Base-by-base conservation (phyloP, 1,284 basidiomycete genomes). In the Leccinum subrobustum region DNA sequence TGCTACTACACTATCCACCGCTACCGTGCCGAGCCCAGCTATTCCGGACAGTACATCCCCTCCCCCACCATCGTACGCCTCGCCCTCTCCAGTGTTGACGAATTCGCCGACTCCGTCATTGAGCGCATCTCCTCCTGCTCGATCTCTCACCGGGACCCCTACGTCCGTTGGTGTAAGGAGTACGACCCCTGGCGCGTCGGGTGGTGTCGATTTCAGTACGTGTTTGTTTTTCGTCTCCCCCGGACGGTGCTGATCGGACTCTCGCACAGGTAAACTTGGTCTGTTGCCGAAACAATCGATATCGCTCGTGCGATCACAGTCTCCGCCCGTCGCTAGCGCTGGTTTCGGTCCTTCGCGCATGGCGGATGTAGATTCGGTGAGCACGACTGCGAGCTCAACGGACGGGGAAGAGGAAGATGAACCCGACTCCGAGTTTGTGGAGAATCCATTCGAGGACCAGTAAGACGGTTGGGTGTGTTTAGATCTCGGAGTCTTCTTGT, bases 221-320 rank as follows among this genome's bases (percentile, higher is more conserved):
- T 64, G 4, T 52, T 18, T 7, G 6, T 1, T n/a, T 29, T 52
- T 29, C 33, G 1, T 29, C 20, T 25, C 18, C 3, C n/a, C 5
- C 4, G 25, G 14, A 9, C n/a, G 12, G 2, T 6, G 52, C 31
- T 53, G 52, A 53, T 14, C 7, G 18, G 27, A 52, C 6, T 14
- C 42, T 14, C 42, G 44, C 33, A 27, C 37, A 73, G 69, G 64
- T 54, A 90, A 89, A 73, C 77, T 91, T 2, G 89, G 89, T n/a
- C 71, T 91, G 39, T 76, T 91, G 20, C 89, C 89, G 4, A 90
- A 89, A 73, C 82, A 85, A 1, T 87, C 89, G 3, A 88, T 91
- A 12, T 86, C 87, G 8, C 79, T 91, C n/a, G 69, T 88, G 25
- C 79, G 78, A 42, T 53, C 71, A 39, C 69, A 71, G 54, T 72